Evolutionary conservation across 179 eudicot species (phyloP).

Genomic region (Amaranthus tricolor): DNA sequence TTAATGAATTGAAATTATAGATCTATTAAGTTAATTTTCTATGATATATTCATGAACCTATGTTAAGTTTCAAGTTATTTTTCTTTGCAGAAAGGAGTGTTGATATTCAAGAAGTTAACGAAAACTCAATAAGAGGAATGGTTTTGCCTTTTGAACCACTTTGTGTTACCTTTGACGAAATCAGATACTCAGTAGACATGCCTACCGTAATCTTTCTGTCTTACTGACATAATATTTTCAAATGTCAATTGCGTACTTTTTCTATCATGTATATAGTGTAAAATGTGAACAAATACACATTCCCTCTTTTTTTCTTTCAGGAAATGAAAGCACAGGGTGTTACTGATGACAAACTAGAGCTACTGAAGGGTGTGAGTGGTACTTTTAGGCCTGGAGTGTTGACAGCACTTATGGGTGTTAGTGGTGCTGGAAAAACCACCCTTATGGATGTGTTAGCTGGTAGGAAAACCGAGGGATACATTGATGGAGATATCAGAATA

Average conservation of each 20-base stretch:
- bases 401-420: slow-evolving; percentile 81
- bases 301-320: slow-evolving; percentile 23
- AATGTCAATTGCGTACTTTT: not conserved
- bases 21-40: not conserved
- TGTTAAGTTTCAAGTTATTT: not conserved
- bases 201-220: slow-evolving; percentile 45
- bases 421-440: slow-evolving; percentile 86
- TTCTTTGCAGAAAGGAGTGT: slow-evolving; percentile 23
- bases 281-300: not conserved
- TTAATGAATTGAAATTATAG: not conserved
- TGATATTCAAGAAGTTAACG: slow-evolving; percentile 29
- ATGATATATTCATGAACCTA: not conserved
- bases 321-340: slow-evolving; percentile 71
- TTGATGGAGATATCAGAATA: slow-evolving; percentile 63
- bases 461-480: slow-evolving; percentile 75
- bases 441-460: slow-evolving; percentile 84
- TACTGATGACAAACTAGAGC: slow-evolving; percentile 49
- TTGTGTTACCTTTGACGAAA: slow-evolving; percentile 62
- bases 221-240: not conserved
- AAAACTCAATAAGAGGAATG: slow-evolving; percentile 53
- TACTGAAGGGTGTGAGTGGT: slow-evolving; percentile 75
- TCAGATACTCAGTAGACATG: slow-evolving; percentile 78
- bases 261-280: not conserved
- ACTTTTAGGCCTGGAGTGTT: slow-evolving; percentile 78
- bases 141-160: slow-evolving; percentile 74